A percentile compares a stretch with the other conserved stretches of the same genome.
These are phyloP conservation scores for Lathyrus oleraceus DNA, from an alignment of 306 rosid species.

Conservation along the genomic window DNA sequence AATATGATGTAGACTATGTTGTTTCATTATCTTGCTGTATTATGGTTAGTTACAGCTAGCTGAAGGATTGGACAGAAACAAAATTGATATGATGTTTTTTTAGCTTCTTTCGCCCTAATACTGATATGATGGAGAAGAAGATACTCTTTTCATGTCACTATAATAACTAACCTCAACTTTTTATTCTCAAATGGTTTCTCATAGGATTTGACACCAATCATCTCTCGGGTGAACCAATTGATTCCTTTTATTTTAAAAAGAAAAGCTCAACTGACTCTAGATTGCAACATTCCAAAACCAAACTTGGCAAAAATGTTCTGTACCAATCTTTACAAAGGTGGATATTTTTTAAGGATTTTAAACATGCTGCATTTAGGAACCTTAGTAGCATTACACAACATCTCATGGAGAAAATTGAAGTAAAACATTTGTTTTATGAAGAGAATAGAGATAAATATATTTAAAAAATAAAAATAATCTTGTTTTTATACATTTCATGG, in stretches of 20 bases:
- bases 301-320: neutral
- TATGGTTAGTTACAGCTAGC: conserved; percentile 12
- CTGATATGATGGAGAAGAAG: neutral
- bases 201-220: conserved; percentile 32
- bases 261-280: neutral
- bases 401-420: too few relatives aligned
- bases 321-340: too few relatives aligned
- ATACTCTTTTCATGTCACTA: conserved; percentile 13
- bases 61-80: conserved; percentile 47
- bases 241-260: neutral
- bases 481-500: too few relatives aligned
- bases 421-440: too few relatives aligned
- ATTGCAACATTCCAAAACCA: neutral
- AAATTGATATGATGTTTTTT: conserved; percentile 28
- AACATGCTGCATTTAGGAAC: too few relatives aligned
- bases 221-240: neutral
- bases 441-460: too few relatives aligned
- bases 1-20: neutral
- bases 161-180: conserved; percentile 42
- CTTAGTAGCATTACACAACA: too few relatives aligned
- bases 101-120: conserved; percentile 3
- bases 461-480: too few relatives aligned
- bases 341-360: too few relatives aligned
- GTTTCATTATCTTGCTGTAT: neutral
- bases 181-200: conserved; percentile 25